phyloP scores from a whole-genome alignment of 2,329 filamentous ascomycete species.

The Colletotrichum shisoi region DNA sequence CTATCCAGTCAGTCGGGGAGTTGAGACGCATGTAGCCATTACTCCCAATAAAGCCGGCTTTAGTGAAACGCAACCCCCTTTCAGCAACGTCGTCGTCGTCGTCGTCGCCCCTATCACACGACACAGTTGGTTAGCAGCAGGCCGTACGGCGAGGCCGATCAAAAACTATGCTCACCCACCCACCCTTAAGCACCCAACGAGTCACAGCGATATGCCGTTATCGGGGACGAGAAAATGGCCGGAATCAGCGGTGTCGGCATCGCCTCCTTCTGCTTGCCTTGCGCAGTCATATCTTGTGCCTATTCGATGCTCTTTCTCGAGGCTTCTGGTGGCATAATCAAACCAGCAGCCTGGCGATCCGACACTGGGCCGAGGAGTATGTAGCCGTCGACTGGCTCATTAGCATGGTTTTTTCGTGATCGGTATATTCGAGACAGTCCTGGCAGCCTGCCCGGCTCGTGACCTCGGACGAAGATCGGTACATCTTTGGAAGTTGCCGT shows the following conservation, averaged over 20 bases:
- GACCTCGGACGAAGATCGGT: not conserved
- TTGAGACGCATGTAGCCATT: no score
- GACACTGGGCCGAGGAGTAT: slow-evolving; percentile 82
- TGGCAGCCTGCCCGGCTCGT: slow-evolving; percentile 58
- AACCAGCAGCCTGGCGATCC: slow-evolving; percentile 71
- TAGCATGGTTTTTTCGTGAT: slow-evolving; percentile 48
- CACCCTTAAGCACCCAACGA: slow-evolving; percentile 59
- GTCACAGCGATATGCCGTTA: slow-evolving; percentile 62
- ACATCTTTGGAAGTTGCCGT: not conserved
- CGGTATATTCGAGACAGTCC: slow-evolving; percentile 65
- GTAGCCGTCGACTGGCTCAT: slow-evolving; percentile 69
- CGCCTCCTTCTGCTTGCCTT: slow-evolving; percentile 56
- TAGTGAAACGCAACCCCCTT: no score
- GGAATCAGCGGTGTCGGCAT: slow-evolving; percentile 24
- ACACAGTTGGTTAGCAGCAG: not conserved
- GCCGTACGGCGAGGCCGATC: not conserved
- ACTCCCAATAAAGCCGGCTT: no score
- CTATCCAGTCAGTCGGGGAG: no score
- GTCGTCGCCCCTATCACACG: slow-evolving; percentile 69
- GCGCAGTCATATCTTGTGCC: slow-evolving; percentile 63
- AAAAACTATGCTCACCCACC: not conserved
- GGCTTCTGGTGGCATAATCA: slow-evolving; percentile 51
- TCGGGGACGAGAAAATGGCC: slow-evolving; percentile 47
- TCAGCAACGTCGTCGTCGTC: slow-evolving; percentile 62
- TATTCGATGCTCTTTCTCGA: slow-evolving; percentile 56